Evolutionary conservation across 2,329 filamentous ascomycete species (phyloP), one percentile per base, ranked within the genome.

Genomic region (Tothia fuscella): DNA sequence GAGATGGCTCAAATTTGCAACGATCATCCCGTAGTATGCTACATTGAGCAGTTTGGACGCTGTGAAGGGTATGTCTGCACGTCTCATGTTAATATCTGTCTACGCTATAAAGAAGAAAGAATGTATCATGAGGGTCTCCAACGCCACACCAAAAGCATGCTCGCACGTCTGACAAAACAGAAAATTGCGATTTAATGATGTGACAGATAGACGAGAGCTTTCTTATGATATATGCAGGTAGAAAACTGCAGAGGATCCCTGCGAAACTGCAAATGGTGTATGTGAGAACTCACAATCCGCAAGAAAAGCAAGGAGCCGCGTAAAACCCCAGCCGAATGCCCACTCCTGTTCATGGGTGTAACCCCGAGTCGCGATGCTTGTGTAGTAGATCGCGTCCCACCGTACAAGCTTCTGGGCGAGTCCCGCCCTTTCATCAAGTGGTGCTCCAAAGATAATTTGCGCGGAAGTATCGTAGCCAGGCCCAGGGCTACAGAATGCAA

Each of bases 381-480:
- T 64, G 53, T 80, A 89, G 58, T 89, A 91, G 49, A 93, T 67
- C 24, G 79, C 81, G 57, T 93, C 85, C 85, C 85, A 93, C 57
- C 82, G 71, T 5, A 78, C 77, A 44, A 91, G 64, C 32, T 75
- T 75, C 25, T 69, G 60, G 16, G 67, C 58, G 2, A 81, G 51
- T 6, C 39, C 39, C n/a, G n/a, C n/a, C n/a, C n/a, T n/a, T 10
- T 31, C 22, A 12, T 31, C 22, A 19, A 13, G 22, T 35, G n/a
- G n/a, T n/a, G n/a, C n/a, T 9, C 26, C 24, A 22, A 44, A 26
- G 13, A 38, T 24, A 17, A 74, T 60, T 29, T 70, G 70, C 5
- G 73, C 79, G 5, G 82, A 89, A n/a, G 83, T 88, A 61, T 93
- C 84, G 58, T 91, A 93, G 38, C 75, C 76, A 14, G 64, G 63